These are phyloP conservation scores for carrot (Daucus carota) DNA, from an alignment of 129 eudicot genomes.

Conservation along the genomic window DNA sequence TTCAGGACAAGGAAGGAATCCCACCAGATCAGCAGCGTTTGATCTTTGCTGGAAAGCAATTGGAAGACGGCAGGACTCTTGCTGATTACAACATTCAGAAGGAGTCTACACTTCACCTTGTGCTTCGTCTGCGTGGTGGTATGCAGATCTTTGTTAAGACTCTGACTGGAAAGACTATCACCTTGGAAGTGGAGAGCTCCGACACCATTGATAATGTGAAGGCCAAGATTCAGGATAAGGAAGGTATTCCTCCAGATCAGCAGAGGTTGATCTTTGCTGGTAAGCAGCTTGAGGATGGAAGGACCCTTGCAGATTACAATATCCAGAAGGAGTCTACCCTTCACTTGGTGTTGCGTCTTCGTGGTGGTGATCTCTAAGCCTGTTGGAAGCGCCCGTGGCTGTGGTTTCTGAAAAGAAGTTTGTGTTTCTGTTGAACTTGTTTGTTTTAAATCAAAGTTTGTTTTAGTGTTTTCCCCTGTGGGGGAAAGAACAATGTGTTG, in stretches of 20 bases:
- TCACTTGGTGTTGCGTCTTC: slow-evolving; percentile 9
- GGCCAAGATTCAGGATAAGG: slow-evolving; percentile 6
- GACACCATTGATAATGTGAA: slow-evolving; percentile 6
- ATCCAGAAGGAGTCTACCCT: slow-evolving; percentile 10
- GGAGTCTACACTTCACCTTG: slow-evolving; percentile 7
- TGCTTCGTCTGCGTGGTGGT: slow-evolving; percentile 6
- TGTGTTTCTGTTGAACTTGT: neutral
- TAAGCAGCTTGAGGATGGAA: slow-evolving; percentile 2
- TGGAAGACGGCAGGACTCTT: neutral
- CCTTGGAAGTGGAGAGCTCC: slow-evolving; percentile 1
- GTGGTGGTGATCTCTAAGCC: neutral
- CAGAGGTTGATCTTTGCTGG: slow-evolving; percentile 9
- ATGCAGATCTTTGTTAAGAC: slow-evolving; percentile 6
- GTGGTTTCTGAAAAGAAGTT: neutral
- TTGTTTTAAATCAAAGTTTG: neutral
- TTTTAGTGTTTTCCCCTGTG: neutral
- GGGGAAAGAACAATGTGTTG: neutral
- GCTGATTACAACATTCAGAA: neutral
- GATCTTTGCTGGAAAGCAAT: slow-evolving; percentile 2
- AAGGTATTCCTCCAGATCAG: slow-evolving; percentile 3
- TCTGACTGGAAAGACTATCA: neutral
- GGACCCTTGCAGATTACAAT: neutral
- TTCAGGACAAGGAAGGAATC: neutral
- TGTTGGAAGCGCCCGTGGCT: neutral
- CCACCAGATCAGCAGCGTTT: slow-evolving; percentile 5